Percentiles rank a stretch among this genome's conserved stretches.
Conservation (phyloP, 1,284 basidiomycete species). For the Bothia castanella region DNA sequence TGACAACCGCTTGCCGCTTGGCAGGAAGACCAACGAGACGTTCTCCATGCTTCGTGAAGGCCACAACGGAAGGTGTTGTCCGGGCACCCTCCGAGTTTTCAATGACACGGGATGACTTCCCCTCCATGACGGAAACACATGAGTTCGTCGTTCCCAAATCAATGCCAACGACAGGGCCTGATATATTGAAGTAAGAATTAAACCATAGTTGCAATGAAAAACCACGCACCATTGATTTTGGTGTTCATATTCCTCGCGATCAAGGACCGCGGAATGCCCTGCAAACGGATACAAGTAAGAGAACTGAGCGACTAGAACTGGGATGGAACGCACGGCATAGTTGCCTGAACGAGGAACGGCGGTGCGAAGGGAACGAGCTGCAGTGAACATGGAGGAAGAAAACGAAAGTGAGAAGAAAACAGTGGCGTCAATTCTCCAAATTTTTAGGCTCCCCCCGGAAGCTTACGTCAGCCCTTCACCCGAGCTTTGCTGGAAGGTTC, state of each 20-base stretch:
- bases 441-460: constrained; percentile 35
- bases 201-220: not conserved
- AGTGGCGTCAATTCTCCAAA: constrained; percentile 39
- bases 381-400: constrained; percentile 58
- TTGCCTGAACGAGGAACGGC: constrained; percentile 57
- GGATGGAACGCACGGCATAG: constrained; percentile 53
- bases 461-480: constrained; percentile 38
- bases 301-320: not conserved
- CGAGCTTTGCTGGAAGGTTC: constrained; percentile 15
- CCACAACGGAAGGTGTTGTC: constrained; percentile 97
- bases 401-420: constrained; percentile 27
- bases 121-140: constrained; percentile 95
- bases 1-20: constrained; percentile 96
- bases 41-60: constrained; percentile 95
- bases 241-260: constrained; percentile 81
- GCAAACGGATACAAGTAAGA: constrained; percentile 11
- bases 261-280: constrained; percentile 65
- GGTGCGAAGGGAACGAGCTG: constrained; percentile 57
- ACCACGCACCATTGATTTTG: constrained; percentile 65
- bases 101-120: constrained; percentile 89
- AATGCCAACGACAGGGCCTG: constrained; percentile 80
- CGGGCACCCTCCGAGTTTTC: constrained; percentile 98
- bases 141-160: constrained; percentile 89
- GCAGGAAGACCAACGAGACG: constrained; percentile 94
- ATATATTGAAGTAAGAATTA: not conserved